Conservation (phyloP, 1,284 basidiomycete genomes). For the Pterulicium gracile region DNA sequence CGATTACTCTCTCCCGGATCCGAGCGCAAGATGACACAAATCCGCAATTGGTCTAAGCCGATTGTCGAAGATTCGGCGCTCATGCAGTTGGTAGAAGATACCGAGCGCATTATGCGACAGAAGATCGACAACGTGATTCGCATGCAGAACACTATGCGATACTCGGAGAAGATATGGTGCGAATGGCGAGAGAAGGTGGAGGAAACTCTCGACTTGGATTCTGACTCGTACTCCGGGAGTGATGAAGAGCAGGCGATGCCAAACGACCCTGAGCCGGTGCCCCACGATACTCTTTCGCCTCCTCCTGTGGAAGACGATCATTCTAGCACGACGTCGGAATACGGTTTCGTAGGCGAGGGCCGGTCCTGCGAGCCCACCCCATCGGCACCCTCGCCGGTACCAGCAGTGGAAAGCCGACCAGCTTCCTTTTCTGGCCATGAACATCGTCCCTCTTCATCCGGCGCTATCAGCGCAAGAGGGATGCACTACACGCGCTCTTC, state of each 20-base stretch:
- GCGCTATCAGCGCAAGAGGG: conserved; percentile 21
- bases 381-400: conserved; percentile 33
- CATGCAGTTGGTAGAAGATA: conserved; percentile 73
- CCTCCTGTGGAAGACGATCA: conserved; percentile 30
- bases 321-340: conserved; percentile 54
- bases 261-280: conserved; percentile 18
- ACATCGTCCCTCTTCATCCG: conserved; percentile 14
- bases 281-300: conserved; percentile 14
- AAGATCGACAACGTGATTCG: conserved; percentile 95
- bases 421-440: conserved; percentile 12
- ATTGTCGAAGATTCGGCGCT: conserved; percentile 81
- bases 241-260: conserved; percentile 25
- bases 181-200: conserved; percentile 94
- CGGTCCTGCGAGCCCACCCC: conserved; percentile 52
- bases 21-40: conserved; percentile 72
- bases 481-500: conserved; percentile 60
- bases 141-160: conserved; percentile 96
- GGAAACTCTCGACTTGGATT: conserved; percentile 48
- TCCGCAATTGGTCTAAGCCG: conserved; percentile 80
- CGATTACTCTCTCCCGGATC: conserved; percentile 79
- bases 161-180: conserved; percentile 93
- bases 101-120: conserved; percentile 79
- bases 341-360: conserved; percentile 40
- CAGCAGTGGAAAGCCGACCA: conserved; percentile 15
- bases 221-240: conserved; percentile 33